Evolutionary conservation across 441 rosid genomes (phyloP), one percentile per base, ranked within the genome.

Genomic region (Francoa sonchifolia): DNA sequence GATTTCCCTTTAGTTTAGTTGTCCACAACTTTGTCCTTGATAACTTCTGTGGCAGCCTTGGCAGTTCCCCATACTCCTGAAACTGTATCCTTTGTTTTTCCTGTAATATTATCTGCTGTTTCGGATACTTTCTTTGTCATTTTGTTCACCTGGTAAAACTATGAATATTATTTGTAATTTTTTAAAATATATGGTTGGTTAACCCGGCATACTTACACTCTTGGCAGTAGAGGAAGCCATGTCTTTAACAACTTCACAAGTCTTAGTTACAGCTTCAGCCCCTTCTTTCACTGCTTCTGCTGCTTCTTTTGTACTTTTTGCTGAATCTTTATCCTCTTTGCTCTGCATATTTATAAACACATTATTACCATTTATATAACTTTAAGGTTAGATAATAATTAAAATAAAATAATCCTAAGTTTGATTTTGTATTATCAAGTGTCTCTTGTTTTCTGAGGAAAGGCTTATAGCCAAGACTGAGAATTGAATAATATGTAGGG

Each of bases 271-370:
- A 53, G 52, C 70, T 19, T 50, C 70, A 0, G 82, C 76, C 27
- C 77, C 74, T 37, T 71, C 82, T 39, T 79, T 79, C 33, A 79
- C 72, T 5, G 85, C 78, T 1, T 66, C 71, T 7, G 82, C 85
- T 8, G 85, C 82, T 55, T 79, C 79, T 59, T 71, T 71, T 50
- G 69, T 72, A 3, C 62, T 65, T 46, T 75, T 76, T 50, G 48
- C 67, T 0, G 44, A 28, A 22, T 55, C 48, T 37, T 36, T 41
- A 15, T 59, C 63, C 57, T 65, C 59, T 35, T 64, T 48, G 0
- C 59, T 60, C 74, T 73, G 30, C n/a, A n/a, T n/a, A n/a, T n/a
- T n/a, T n/a, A n/a, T n/a, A n/a, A n/a, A n/a, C n/a, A n/a, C n/a
- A n/a, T n/a, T n/a, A n/a, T n/a, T n/a, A n/a, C n/a, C n/a, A n/a